These are phyloP conservation scores for Aspergillus luchuensis DNA, from an alignment of 2,329 filamentous ascomycete species.

Conservation along the genomic window DNA sequence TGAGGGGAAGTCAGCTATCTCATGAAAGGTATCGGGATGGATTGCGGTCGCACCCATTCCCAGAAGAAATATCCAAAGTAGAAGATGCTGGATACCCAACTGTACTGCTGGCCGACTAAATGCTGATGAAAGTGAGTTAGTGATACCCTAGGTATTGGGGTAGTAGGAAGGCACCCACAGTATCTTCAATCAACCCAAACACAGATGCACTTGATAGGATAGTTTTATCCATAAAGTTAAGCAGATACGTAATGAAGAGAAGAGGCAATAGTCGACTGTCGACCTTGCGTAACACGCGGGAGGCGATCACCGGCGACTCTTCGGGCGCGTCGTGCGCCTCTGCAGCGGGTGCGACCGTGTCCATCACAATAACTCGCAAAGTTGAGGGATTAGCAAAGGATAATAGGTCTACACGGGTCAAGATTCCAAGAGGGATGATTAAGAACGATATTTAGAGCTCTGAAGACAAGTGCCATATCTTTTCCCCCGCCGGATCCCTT, in stretches of 20 bases:
- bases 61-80: conserved; percentile 55
- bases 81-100: conserved; percentile 56
- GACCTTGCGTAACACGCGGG: conserved; percentile 55
- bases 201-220: conserved; percentile 59
- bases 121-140: conserved; percentile 32
- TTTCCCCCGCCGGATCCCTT: neutral
- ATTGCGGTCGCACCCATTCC: conserved; percentile 27
- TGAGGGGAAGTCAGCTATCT: conserved; percentile 23
- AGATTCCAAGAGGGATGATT: too few relatives aligned
- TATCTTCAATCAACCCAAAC: conserved; percentile 57
- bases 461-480: neutral
- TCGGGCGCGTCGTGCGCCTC: neutral
- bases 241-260: conserved; percentile 59
- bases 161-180: conserved; percentile 15
- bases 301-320: neutral
- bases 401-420: neutral
- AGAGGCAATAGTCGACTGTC: conserved; percentile 59
- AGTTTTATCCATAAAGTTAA: conserved; percentile 65
- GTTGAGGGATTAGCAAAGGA: too few relatives aligned
- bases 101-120: conserved; percentile 54
- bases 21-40: too few relatives aligned
- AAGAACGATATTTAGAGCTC: neutral
- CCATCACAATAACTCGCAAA: neutral
- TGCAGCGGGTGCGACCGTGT: neutral
- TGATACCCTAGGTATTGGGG: too few relatives aligned